Conservation (phyloP, 78 protist species). For the Paratrimastix pyriformis region DNA sequence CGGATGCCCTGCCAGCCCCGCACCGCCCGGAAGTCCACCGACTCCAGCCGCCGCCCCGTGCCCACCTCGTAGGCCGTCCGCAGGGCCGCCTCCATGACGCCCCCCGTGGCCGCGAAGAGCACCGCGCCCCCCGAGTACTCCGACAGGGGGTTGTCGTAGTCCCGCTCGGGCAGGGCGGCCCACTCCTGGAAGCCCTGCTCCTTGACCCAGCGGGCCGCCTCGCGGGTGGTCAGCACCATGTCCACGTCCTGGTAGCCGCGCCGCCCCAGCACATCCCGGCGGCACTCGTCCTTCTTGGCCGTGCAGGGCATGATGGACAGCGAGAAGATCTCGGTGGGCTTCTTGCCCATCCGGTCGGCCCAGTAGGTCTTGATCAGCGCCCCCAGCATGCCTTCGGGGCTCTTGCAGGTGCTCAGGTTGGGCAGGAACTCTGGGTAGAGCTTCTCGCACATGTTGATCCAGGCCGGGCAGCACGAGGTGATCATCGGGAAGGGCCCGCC, state of each 20-base stretch:
- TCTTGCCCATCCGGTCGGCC: constrained; percentile 47
- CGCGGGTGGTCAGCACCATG: constrained; percentile 35
- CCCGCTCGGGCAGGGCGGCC: too few species aligned
- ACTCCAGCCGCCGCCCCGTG: not conserved
- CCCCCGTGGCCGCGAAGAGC: constrained; percentile 43
- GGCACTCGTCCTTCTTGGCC: too few species aligned
- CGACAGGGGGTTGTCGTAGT: constrained; percentile 18
- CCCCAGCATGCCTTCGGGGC: constrained; percentile 36
- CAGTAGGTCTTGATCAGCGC: constrained; percentile 12
- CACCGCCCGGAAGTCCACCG: not conserved
- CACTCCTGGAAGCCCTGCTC: not conserved
- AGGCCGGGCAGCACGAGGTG: constrained; percentile 61
- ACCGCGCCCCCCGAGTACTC: constrained; percentile 22
- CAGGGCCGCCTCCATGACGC: constrained; percentile 57
- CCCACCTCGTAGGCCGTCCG: constrained; percentile 5
- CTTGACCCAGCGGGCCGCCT: constrained; percentile 13
- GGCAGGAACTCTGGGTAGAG: constrained; percentile 37
- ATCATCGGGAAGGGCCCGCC: constrained; percentile 30
- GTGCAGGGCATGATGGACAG: too few species aligned
- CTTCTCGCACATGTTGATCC: constrained; percentile 33
- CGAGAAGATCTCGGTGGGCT: not conserved
- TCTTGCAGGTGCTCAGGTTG: constrained; percentile 9
- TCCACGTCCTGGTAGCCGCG: constrained; percentile 3
- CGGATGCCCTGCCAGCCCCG: constrained; percentile 23
- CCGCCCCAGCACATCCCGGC: too few species aligned